phyloP scores from a whole-genome alignment of 2,329 filamentous ascomycete species.

The Lasiodiplodia theobromae region DNA sequence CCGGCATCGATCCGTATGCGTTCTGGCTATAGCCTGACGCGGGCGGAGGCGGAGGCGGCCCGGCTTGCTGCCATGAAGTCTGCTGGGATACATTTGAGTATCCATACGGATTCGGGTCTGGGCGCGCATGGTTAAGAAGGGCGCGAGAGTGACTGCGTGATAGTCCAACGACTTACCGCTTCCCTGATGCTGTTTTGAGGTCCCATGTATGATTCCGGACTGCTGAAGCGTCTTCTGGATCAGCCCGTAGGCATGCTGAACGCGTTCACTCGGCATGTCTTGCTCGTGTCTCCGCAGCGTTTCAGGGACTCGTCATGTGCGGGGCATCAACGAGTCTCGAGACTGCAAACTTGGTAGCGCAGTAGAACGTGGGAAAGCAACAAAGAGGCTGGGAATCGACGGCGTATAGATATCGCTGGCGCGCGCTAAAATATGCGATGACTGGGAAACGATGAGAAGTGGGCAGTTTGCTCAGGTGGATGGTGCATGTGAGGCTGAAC shows the following conservation, averaged over 20 bases:
- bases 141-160: neutral
- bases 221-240: slow-evolving; percentile 24
- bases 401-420: neutral
- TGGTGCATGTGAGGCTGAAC: slow-evolving; percentile 24
- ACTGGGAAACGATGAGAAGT: neutral
- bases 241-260: slow-evolving; percentile 25
- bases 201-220: slow-evolving; percentile 11
- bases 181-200: neutral
- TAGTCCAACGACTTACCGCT: neutral
- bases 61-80: slow-evolving; percentile 16
- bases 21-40: neutral
- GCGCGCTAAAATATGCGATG: neutral
- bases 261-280: slow-evolving; percentile 18
- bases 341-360: neutral
- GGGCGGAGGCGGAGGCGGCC: slow-evolving; percentile 7
- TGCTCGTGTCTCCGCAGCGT: neutral
- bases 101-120: slow-evolving; percentile 8
- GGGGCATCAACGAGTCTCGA: slow-evolving; percentile 6
- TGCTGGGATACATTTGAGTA: slow-evolving; percentile 10
- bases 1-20: neutral
- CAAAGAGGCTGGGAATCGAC: neutral
- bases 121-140: neutral
- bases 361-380: neutral
- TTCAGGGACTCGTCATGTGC: neutral
- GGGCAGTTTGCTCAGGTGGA: slow-evolving; percentile 15